phyloP scores from a whole-genome alignment of 768 basidiomycete species.

The Macrolepiota dolichaula region DNA sequence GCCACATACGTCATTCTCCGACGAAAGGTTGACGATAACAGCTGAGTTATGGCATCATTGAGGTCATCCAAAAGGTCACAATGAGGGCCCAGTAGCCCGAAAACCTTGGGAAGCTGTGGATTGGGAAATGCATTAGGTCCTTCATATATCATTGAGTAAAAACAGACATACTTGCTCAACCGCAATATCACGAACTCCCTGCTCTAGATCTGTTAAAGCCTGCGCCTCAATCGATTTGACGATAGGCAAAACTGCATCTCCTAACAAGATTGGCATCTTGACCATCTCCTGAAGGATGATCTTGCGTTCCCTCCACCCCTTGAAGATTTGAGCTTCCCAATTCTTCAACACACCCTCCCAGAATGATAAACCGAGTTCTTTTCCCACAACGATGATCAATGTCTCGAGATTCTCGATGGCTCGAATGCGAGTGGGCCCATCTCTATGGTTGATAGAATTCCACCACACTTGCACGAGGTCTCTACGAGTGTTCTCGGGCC shows the following conservation, averaged over 20 bases:
- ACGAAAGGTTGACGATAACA: slow-evolving; percentile 24
- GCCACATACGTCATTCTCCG: slow-evolving; percentile 68
- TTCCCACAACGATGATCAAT: slow-evolving; percentile 53
- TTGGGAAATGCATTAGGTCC: background rate
- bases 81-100: slow-evolving; percentile 26
- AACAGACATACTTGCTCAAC: slow-evolving; percentile 54
- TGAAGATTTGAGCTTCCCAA: slow-evolving; percentile 58
- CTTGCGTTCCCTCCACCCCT: slow-evolving; percentile 81
- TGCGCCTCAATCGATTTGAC: slow-evolving; percentile 49
- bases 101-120: slow-evolving; percentile 47
- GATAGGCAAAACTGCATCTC: slow-evolving; percentile 37
- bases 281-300: slow-evolving; percentile 55
- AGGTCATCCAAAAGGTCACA: slow-evolving; percentile 32
- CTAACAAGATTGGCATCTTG: slow-evolving; percentile 40
- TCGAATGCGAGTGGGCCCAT: slow-evolving; percentile 72
- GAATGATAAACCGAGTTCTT: slow-evolving; percentile 39
- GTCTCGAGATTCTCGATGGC: slow-evolving; percentile 62
- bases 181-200: slow-evolving; percentile 82
- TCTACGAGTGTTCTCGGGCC: slow-evolving; percentile 55
- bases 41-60: slow-evolving; percentile 32
- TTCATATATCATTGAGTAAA: slow-evolving; percentile 7
- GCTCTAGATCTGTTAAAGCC: slow-evolving; percentile 53
- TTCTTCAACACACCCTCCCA: slow-evolving; percentile 44
- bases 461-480: slow-evolving; percentile 77
- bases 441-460: slow-evolving; percentile 48